Evolutionary conservation across 163 green algal genomes (phyloP), one percentile per base, ranked within the genome.

Genomic region (Coccomyxa subellipsoidea): DNA sequence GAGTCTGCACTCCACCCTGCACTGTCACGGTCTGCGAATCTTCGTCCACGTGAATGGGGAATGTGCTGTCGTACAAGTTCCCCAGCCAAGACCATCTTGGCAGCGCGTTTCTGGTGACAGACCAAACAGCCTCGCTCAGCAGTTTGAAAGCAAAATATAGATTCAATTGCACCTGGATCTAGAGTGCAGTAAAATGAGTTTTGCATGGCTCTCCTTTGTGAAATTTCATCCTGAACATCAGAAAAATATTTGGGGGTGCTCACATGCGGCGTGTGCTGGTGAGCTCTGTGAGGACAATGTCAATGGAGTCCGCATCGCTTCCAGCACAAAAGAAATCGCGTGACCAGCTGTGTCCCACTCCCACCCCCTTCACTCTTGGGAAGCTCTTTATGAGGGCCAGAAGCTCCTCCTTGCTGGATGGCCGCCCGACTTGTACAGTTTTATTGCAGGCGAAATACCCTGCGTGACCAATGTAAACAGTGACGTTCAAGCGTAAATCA

Each of bases 231-330:
- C n/a, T n/a, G n/a, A n/a, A n/a, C n/a, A n/a, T n/a, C n/a, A 76
- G 4, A 15, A 15, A 76, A 15, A 15, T 36, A 37, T 7, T 76
- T 4, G 31, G 2, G 69, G 31, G 21, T 9, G 4, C 69, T 76
- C 18, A 36, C 69, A 76, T 76, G 69, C 31, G 31, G 1, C 69
- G 31, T 71, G 84, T 81, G 35, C 79, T 39, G 5, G 77, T 47
- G 21, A 93, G 38, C 72, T 94, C 91, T 0, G 92, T 95, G 23
- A 88, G 91, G 4, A 95, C 85, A 40, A 95, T 87, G 83, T 94
- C 91, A 77, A 95, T 88, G 54, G 82, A 39, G 21, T 84, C 80
- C 23, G 54, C 72, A 34, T 88, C 83, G 29, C 73, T 75, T 0
- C 88, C 90, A 38, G 38, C 71, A 69, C 83, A 87, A n/a, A 87